Evolutionary conservation across 2,329 filamentous ascomycete genomes (phyloP).

Genomic region (Alternaria ventricosa): DNA sequence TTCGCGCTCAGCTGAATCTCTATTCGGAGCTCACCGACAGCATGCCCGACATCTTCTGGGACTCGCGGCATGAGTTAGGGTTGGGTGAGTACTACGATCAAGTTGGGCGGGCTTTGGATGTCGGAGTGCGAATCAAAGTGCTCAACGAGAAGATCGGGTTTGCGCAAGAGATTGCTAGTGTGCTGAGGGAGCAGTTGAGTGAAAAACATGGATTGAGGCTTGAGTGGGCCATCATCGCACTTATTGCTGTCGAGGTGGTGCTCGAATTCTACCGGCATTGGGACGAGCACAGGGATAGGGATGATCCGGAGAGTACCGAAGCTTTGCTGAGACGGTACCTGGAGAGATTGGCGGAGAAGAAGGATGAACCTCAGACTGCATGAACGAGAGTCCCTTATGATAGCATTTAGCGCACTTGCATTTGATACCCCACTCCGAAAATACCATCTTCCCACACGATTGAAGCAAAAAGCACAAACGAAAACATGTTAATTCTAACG

Average conservation of each 20-base stretch:
- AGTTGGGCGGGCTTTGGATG: slow-evolving; percentile 87
- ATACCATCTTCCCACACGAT: not conserved
- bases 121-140: slow-evolving; percentile 86
- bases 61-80: slow-evolving; percentile 83
- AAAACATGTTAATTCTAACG: slow-evolving; percentile 32
- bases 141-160: slow-evolving; percentile 99
- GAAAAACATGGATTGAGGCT: slow-evolving; percentile 88
- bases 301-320: slow-evolving; percentile 52
- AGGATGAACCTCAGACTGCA: not conserved
- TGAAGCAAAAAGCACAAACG: slow-evolving; percentile 18
- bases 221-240: slow-evolving; percentile 93
- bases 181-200: slow-evolving; percentile 84
- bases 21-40: slow-evolving; percentile 97
- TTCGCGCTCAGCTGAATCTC: slow-evolving; percentile 92
- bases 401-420: slow-evolving; percentile 6
- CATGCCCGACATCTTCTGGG: slow-evolving; percentile 96
- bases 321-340: slow-evolving; percentile 49
- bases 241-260: slow-evolving; percentile 90
- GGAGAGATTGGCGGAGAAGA: slow-evolving; percentile 18
- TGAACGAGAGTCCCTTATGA: not conserved
- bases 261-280: slow-evolving; percentile 82
- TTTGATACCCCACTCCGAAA: slow-evolving; percentile 33
- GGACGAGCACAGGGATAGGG: slow-evolving; percentile 62
- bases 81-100: slow-evolving; percentile 95
- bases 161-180: slow-evolving; percentile 90